A percentile compares a stretch with the other conserved stretches of the same genome.
phyloP scores from a whole-genome alignment of 2,329 filamentous ascomycete genomes.

The Cladophialophora exuberans region DNA sequence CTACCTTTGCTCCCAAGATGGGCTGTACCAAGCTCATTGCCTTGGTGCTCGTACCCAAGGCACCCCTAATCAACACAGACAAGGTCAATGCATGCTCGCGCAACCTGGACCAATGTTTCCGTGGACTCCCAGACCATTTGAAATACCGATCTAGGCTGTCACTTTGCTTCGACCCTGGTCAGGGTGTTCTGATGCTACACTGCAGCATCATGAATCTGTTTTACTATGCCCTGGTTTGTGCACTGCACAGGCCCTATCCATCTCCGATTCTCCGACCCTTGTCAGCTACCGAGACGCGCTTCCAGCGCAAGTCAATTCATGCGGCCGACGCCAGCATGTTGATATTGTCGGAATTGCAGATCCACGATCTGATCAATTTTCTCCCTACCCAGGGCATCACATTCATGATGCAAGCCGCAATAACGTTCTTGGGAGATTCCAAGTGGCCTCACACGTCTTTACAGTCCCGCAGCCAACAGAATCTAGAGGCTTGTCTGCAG shows the following conservation, averaged over 20 bases:
- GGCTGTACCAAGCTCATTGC: constrained; percentile 4
- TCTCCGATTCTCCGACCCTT: constrained; percentile 1
- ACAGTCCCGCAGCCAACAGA: constrained; percentile 1
- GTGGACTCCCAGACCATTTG: background rate
- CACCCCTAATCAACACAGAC: background rate
- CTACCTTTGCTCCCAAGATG: constrained; percentile 3
- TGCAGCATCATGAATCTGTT: constrained; percentile 89
- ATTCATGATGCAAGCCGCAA: background rate
- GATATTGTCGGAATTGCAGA: constrained; percentile 11
- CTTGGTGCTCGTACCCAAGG: constrained; percentile 4
- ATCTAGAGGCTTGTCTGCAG: constrained; percentile 11
- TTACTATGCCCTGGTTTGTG: constrained; percentile 87
- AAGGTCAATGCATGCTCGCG: constrained; percentile 3
- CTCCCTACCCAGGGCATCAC: constrained; percentile 12
- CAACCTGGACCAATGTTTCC: constrained; percentile 4
- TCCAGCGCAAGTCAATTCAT: constrained; percentile 15
- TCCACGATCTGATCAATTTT: constrained; percentile 13
- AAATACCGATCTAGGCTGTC: constrained; percentile 1
- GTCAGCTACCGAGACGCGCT: constrained; percentile 3
- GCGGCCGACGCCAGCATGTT: constrained; percentile 10
- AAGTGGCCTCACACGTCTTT: background rate
- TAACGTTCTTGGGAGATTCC: constrained; percentile 7
- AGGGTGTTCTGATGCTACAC: constrained; percentile 59
- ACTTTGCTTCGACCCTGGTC: constrained; percentile 11
- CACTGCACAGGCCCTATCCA: constrained; percentile 80